A percentile compares a stretch with the other conserved stretches of the same genome.
Conservation (phyloP, 805 yeast species). For the Hanseniaspora mollemarum region DNA sequence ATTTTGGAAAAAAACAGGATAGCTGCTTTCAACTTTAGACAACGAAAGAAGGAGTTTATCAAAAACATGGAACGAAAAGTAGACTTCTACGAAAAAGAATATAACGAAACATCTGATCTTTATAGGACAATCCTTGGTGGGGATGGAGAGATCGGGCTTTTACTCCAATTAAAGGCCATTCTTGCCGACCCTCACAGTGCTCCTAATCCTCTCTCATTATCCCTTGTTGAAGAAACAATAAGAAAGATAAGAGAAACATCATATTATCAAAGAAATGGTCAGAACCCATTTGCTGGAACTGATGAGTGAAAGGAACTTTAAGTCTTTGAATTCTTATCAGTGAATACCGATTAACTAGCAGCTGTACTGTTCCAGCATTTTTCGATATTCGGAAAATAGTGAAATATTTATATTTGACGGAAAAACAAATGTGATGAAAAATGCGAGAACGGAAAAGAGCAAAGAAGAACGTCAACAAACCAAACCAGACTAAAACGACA, state of each 20-base stretch:
- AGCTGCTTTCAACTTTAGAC: conserved; percentile 93
- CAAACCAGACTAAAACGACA: background rate
- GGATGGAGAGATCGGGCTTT: background rate
- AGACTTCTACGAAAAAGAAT: conserved; percentile 56
- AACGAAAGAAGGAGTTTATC: conserved; percentile 80
- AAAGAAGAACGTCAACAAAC: background rate
- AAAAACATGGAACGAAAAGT: conserved; percentile 73
- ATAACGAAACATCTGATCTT: conserved; percentile 42
- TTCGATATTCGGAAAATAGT: too few species aligned
- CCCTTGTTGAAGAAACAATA: background rate
- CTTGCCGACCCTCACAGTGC: background rate
- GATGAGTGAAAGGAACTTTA: too few species aligned
- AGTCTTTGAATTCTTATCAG: too few species aligned
- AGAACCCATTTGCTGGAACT: conserved; percentile 22
- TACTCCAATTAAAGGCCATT: background rate
- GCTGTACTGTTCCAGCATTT: too few species aligned
- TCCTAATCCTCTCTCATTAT: background rate
- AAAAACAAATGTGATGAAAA: too few species aligned
- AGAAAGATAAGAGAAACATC: background rate
- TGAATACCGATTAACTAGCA: too few species aligned
- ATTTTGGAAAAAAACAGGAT: conserved; percentile 83
- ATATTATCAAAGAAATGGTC: conserved; percentile 23
- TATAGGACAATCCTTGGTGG: background rate
- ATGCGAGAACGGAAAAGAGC: background rate
- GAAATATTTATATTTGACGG: too few species aligned